phyloP scores from a whole-genome alignment of 352 stramenopile genomes.

The Globisporangium splendens region DNA sequence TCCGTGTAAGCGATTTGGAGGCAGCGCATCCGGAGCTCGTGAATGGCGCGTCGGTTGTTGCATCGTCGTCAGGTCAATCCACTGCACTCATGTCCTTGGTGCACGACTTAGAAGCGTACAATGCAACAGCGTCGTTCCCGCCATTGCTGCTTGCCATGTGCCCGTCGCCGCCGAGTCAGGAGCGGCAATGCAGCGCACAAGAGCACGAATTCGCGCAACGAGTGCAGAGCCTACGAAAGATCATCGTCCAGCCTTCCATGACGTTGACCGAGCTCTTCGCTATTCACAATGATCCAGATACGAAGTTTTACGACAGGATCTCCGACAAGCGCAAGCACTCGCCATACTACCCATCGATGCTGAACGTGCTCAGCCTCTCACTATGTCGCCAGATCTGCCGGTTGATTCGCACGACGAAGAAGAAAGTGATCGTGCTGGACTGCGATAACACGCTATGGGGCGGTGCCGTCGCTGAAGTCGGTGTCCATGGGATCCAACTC shows the following conservation, averaged over 20 bases:
- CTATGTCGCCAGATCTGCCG: conserved; percentile 50
- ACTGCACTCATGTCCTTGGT: conserved; percentile 19
- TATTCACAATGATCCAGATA: conserved; percentile 14
- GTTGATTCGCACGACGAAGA: conserved; percentile 28
- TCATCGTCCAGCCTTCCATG: conserved; percentile 24
- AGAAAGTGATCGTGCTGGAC: conserved; percentile 77
- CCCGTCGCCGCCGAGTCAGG: conserved; percentile 18
- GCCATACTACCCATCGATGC: conserved; percentile 65
- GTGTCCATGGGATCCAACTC: conserved; percentile 31
- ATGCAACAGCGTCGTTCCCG: conserved; percentile 10
- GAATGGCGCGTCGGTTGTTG: background rate
- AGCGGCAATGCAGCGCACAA: conserved; percentile 11
- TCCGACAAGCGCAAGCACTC: conserved; percentile 55
- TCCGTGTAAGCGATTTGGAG: conserved; percentile 56
- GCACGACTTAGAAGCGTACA: conserved; percentile 23
- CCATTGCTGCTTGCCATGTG: conserved; percentile 41
- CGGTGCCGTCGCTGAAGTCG: conserved; percentile 58
- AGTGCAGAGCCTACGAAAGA: conserved; percentile 19
- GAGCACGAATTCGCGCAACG: conserved; percentile 14
- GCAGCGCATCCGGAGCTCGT: conserved; percentile 50
- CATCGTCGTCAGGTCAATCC: background rate
- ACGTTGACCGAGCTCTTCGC: conserved; percentile 19
- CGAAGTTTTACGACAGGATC: conserved; percentile 32
- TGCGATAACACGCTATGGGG: conserved; percentile 79
- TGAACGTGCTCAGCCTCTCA: conserved; percentile 40